Evolutionary conservation across 2,329 filamentous ascomycete genomes (phyloP).

Genomic region (Ascochyta viciae-villosae): DNA sequence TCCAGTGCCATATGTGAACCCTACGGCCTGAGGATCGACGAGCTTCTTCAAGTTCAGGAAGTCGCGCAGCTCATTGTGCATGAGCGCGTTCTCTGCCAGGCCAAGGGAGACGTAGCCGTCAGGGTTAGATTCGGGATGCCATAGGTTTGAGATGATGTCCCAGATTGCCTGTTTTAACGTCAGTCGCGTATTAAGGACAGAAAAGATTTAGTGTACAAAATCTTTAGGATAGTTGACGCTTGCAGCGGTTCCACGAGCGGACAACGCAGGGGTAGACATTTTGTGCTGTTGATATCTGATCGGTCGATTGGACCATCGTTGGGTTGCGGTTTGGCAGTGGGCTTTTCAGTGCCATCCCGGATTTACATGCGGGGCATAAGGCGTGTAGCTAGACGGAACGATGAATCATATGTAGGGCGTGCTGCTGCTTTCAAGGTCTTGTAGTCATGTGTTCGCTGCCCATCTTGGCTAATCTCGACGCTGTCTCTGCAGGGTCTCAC

Average conservation of each 20-base stretch:
- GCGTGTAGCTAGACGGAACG: not conserved
- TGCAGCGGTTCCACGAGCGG: conserved; percentile 4
- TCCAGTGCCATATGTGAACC: conserved; percentile 54
- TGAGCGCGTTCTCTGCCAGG: conserved; percentile 61
- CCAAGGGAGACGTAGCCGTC: conserved; percentile 59
- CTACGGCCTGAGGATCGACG: conserved; percentile 8
- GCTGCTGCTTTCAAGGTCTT: not conserved
- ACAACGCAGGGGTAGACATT: conserved; percentile 8
- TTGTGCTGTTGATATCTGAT: not conserved
- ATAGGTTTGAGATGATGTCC: conserved; percentile 56
- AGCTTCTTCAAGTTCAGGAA: conserved; percentile 53
- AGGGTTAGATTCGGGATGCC: conserved; percentile 52
- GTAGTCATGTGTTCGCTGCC: no score
- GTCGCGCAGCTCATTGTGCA: conserved; percentile 56
- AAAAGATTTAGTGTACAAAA: not conserved
- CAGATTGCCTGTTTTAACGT: conserved; percentile 6
- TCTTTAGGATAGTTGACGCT: conserved; percentile 7
- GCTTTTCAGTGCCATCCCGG: not conserved
- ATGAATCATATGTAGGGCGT: not conserved
- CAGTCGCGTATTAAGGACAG: not conserved
- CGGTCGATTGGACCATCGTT: not conserved
- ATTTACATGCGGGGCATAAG: not conserved
- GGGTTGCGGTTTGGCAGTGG: not conserved
- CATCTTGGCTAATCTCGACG: no score
- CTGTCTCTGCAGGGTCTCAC: no score